Evolutionary conservation across 2,329 filamentous ascomycete species (phyloP), one percentile per base, ranked within the genome.

Genomic region (Penicillium frequentans): DNA sequence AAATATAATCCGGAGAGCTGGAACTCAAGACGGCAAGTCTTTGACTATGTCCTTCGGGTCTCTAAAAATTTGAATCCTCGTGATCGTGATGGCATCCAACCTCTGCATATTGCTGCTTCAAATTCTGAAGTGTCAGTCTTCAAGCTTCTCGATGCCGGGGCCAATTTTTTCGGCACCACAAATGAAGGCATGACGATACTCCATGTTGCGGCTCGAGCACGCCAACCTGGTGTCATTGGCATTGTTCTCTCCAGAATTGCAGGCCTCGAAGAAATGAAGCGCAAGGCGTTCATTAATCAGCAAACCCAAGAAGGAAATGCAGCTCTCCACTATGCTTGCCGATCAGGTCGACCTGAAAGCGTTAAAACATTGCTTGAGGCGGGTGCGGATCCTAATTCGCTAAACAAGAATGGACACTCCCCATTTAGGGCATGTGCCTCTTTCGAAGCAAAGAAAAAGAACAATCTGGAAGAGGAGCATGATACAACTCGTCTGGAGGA

Each of bases 301-400:
- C 35, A 56, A 59, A 55, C 46, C 26, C 21, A 2, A 29, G 54
- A 61, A 13, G 60, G 58, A 14, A 24, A 44, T n/a, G 33, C 60
- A 23, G 56, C 62, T 8, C 58, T 64, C 43, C 62, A 64, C 35
- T 61, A 56, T 37, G 60, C 62, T 27, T 64, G 58, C 47, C 48
- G 50, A 27, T 63, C 60, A 2, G 58, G 60, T 11, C 58, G 58
- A 26, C 56, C 58, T 7, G 60, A 63, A 44, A 57, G 54, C 0
- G 60, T 61, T 14, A 24, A 49, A 23, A 2, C 24, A 9, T 21
- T 63, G 42, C 39, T 63, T 3, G 39, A 55, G 14, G 50, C 54
- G 11, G 60, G 54, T 5, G 60, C 58, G 24, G 55, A 59, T 42
- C 26, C 39, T 26, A 56, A 54, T 11, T 11, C 52, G 21, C 37